Evolutionary conservation across 2,329 filamentous ascomycete species (phyloP).

Genomic region (Tolypocladium inflatum): DNA sequence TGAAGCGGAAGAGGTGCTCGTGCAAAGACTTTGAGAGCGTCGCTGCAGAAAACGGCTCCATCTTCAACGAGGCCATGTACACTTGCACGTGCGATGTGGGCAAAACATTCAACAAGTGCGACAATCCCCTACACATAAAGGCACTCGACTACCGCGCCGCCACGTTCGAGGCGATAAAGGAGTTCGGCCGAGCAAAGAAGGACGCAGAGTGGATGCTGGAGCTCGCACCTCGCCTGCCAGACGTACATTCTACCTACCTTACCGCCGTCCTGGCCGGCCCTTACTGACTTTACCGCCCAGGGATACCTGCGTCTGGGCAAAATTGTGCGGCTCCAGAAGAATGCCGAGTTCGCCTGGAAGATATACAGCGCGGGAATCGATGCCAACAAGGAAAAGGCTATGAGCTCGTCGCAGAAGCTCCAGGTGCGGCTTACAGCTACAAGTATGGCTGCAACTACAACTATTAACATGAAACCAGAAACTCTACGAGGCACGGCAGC

Average conservation of each 20-base stretch:
- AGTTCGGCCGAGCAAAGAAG: conserved; percentile 25
- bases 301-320: conserved; percentile 33
- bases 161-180: conserved; percentile 26
- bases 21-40: conserved; percentile 30
- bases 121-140: conserved; percentile 25
- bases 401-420: conserved; percentile 20
- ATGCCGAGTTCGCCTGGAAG: conserved; percentile 28
- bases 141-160: conserved; percentile 32
- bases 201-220: conserved; percentile 35
- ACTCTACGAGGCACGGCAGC: conserved; percentile 22
- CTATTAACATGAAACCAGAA: conserved; percentile 14
- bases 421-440: conserved; percentile 14
- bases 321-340: conserved; percentile 25
- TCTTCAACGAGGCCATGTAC: conserved; percentile 32
- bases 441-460: background rate
- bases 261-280: background rate
- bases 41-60: conserved; percentile 20
- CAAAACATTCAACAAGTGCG: conserved; percentile 28
- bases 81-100: conserved; percentile 26
- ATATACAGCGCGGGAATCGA: conserved; percentile 29
- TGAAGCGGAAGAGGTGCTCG: conserved; percentile 24
- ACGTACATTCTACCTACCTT: conserved; percentile 17
- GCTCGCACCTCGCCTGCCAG: conserved; percentile 27
- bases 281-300: conserved; percentile 13
- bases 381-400: conserved; percentile 14